These are phyloP conservation scores for Fraxinus cuspidata DNA, from an alignment of 257 asterid species.

Conservation along the genomic window DNA sequence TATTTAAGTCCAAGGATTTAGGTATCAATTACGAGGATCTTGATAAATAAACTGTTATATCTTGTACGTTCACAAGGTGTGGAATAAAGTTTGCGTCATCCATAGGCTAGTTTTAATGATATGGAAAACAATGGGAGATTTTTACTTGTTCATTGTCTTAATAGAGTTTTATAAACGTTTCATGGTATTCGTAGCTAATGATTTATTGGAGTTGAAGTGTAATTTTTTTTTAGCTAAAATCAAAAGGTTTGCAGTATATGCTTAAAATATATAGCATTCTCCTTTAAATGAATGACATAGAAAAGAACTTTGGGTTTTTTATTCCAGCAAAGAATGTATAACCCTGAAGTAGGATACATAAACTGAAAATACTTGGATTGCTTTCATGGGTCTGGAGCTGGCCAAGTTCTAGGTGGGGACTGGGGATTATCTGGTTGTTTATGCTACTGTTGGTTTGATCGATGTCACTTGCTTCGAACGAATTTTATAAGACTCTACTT, in stretches of 20 bases:
- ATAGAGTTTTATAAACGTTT: background rate
- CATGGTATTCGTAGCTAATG: background rate
- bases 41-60: background rate
- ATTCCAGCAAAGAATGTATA: background rate
- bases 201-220: background rate
- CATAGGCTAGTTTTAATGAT: background rate
- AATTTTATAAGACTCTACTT: background rate
- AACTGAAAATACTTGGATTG: background rate
- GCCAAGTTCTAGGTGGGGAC: background rate
- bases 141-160: background rate
- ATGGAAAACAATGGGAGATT: background rate
- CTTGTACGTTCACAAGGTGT: conserved; percentile 1
- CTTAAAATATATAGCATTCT: background rate
- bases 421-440: background rate
- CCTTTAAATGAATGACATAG: background rate
- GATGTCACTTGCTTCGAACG: background rate
- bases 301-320: background rate
- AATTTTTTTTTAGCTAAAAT: background rate
- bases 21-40: background rate
- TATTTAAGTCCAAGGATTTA: background rate
- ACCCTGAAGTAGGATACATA: background rate
- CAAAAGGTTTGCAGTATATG: background rate
- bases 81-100: background rate
- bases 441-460: conserved; percentile 8
- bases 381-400: background rate